A percentile compares a stretch with the other conserved stretches of the same genome.
Conservation (phyloP, 2,329 filamentous ascomycete genomes). For the Botrytis hyacinthi region DNA sequence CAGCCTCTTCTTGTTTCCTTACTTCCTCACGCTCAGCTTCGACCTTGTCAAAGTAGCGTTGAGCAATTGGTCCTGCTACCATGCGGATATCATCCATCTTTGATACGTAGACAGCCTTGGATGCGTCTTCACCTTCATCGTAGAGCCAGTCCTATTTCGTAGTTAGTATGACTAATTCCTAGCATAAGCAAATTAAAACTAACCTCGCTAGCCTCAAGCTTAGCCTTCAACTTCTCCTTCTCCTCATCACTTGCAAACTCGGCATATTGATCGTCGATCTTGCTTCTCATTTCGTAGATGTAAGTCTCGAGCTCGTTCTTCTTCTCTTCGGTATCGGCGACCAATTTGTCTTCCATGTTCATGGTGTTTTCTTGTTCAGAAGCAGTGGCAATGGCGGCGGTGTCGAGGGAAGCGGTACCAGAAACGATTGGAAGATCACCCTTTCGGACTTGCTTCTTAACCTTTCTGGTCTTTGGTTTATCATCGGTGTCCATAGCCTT, state of each 20-base stretch:
- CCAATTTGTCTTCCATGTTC: constrained; percentile 98
- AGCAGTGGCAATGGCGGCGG: constrained; percentile 61
- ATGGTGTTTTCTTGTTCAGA: constrained; percentile 83
- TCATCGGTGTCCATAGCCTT: constrained; percentile 79
- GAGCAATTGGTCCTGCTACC: constrained; percentile 84
- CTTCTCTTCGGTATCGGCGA: constrained; percentile 97
- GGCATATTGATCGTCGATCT: constrained; percentile 87
- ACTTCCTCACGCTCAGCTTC: constrained; percentile 79
- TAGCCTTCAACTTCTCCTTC: constrained; percentile 80
- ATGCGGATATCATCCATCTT: constrained; percentile 96
- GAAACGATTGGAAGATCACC: constrained; percentile 86
- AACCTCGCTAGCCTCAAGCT: constrained; percentile 85
- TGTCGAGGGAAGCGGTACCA: constrained; percentile 77
- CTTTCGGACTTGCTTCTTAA: constrained; percentile 99
- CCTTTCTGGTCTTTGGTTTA: constrained; percentile 83
- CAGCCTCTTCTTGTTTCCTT: constrained; percentile 62
- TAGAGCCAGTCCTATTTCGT: constrained; percentile 89
- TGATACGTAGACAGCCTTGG: constrained; percentile 88
- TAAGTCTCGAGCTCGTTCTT: constrained; percentile 99
- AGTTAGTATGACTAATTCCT: constrained; percentile 26
- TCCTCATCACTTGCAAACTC: constrained; percentile 89
- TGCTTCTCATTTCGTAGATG: constrained; percentile 95
- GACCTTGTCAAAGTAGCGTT: constrained; percentile 93
- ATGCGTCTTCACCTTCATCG: constrained; percentile 91
- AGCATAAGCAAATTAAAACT: constrained; percentile 40